Conservation (phyloP, 257 asterid species). For the Solanum sejunctum region DNA sequence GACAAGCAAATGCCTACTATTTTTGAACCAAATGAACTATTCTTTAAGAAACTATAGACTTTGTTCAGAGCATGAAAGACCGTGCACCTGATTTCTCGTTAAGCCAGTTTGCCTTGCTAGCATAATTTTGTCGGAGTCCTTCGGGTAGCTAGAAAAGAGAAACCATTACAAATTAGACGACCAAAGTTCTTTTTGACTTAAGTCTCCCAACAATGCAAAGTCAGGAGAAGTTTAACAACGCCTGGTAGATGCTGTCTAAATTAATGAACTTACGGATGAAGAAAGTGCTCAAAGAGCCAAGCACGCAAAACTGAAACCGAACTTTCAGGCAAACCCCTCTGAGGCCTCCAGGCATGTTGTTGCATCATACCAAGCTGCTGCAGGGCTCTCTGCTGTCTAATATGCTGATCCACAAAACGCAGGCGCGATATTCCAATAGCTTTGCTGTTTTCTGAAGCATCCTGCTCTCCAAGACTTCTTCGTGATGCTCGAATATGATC, state of each 20-base stretch:
- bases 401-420: conserved; percentile 59
- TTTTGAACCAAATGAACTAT: not conserved
- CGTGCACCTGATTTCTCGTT: conserved; percentile 75
- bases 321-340: conserved; percentile 77
- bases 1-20: not conserved
- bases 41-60: not conserved
- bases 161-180: not conserved
- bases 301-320: conserved; percentile 73
- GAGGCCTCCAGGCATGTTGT: conserved; percentile 90
- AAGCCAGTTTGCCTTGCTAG: conserved; percentile 88
- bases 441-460: conserved; percentile 30
- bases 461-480: conserved; percentile 71
- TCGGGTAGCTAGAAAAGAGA: conserved; percentile 52
- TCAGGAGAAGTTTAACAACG: not conserved
- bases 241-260: not conserved
- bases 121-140: conserved; percentile 85
- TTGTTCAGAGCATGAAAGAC: not conserved
- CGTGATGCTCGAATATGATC: conserved; percentile 48
- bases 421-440: conserved; percentile 69
- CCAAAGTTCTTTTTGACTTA: not conserved
- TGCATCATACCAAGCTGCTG: conserved; percentile 89
- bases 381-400: conserved; percentile 66
- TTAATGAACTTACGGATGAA: conserved; percentile 55
- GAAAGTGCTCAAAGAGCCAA: conserved; percentile 95
- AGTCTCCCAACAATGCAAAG: not conserved